phyloP scores from a whole-genome alignment of 345 rosid species.

The Linum tenue region DNA sequence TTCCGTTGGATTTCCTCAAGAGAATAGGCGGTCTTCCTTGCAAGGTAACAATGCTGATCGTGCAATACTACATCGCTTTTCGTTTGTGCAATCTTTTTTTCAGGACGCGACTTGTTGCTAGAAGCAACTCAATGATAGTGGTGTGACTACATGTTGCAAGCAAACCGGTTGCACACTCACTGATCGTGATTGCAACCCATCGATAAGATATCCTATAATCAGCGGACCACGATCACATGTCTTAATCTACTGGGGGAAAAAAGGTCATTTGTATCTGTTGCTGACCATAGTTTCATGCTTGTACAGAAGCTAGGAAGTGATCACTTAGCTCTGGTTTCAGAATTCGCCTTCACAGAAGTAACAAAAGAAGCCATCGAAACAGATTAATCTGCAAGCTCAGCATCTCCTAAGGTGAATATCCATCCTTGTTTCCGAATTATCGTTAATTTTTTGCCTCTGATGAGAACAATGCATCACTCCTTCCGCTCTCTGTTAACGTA shows the following conservation, averaged over 20 bases:
- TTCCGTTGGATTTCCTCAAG: conserved; percentile 46
- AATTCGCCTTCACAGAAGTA: conserved; percentile 39
- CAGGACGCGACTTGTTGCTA: no score
- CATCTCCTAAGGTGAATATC: not conserved
- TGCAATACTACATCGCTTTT: not conserved
- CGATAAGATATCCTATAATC: no score
- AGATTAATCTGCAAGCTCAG: not conserved
- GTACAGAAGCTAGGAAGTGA: conserved; percentile 67
- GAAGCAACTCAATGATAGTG: no score
- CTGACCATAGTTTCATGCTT: conserved; percentile 2
- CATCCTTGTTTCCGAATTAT: not conserved
- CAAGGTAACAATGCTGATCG: conserved; percentile 32
- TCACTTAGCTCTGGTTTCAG: conserved; percentile 73
- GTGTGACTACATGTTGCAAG: no score
- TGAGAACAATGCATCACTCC: no score
- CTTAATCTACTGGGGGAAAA: no score
- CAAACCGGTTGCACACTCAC: no score
- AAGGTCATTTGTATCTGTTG: not conserved
- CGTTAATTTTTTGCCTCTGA: no score
- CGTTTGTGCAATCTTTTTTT: no score
- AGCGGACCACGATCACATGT: no score
- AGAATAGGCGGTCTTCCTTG: conserved; percentile 67
- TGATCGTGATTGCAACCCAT: no score
- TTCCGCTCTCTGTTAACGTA: no score
- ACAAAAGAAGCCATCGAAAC: conserved; percentile 2